Evolutionary conservation across 2,329 filamentous ascomycete species (phyloP), one percentile per base, ranked within the genome.

Genomic region (Aspergillus puulaauensis): DNA sequence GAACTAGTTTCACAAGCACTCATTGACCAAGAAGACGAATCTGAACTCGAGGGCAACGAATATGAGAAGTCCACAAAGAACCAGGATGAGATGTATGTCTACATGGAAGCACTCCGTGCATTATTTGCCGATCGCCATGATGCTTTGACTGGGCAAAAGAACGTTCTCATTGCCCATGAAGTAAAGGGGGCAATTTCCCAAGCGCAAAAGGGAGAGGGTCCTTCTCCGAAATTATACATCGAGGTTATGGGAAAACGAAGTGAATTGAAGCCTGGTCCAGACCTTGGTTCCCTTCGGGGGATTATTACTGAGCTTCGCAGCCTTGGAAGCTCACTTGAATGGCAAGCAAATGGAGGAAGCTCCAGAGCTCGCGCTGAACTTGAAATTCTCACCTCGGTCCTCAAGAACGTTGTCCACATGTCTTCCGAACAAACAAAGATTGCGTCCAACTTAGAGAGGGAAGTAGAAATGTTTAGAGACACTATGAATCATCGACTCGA

Each of bases 71-170:
- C 93, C 0, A 91, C 92, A 0, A 90, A 90, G 71, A 83, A 88
- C 46, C 93, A 98, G 74, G 93, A 97, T 60, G 87, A 96, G 69
- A 84, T 97, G 43, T 90, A 93, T 74, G 90, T 90, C 6, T 96
- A 96, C 68, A 89, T 96, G 57, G 87, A 92, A 69, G 87, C 85
- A 8, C 79, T 97, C 27, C 84, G 91, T 58, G 86, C 89, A 0
- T 81, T 89, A 48, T 83, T 95, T 56, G 88, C 90, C 6, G 93
- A 98, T 73, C 86, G 93, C 12, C 86, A 89, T 61, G 86, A 89
- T 61, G 85, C 87, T 27, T 80, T 97, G 15, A 89, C 88, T 2
- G 93, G 93, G 0, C 83, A 91, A 58, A 81, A 80, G n/a, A 96
- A 95, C 64, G 79, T 83, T 33, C 84, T 96, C 4, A 83, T 92